Percentiles rank a stretch among this genome's conserved stretches.
These are phyloP conservation scores for Vigna reflexopilosa DNA, from an alignment of 306 rosid species.

Conservation along the genomic window DNA sequence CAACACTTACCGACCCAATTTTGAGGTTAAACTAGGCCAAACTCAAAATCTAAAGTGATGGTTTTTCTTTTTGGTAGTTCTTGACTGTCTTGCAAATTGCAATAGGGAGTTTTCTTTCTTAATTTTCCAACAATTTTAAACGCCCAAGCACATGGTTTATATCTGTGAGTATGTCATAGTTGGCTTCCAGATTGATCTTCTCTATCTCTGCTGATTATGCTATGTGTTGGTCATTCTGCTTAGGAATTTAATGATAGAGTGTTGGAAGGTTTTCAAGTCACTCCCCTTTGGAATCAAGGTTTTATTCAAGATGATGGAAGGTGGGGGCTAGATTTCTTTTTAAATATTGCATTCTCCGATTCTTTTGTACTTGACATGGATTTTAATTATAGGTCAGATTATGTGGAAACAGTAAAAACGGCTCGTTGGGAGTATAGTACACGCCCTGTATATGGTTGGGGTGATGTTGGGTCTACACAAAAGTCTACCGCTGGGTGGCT, in stretches of 20 bases:
- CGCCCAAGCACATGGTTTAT: neutral
- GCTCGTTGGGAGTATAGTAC: constrained; percentile 97
- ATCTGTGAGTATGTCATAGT: neutral
- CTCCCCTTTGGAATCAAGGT: constrained; percentile 95
- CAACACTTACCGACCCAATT: neutral
- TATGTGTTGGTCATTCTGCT: constrained; percentile 32
- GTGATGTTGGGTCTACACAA: constrained; percentile 82
- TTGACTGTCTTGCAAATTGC: neutral
- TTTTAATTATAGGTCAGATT: constrained; percentile 70
- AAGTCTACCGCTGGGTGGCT: constrained; percentile 99
- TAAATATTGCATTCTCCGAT: constrained; percentile 31
- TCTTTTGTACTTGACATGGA: constrained; percentile 36
- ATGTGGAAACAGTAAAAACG: constrained; percentile 76
- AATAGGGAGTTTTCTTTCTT: neutral
- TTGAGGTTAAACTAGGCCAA: neutral
- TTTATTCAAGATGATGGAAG: constrained; percentile 92
- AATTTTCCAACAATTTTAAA: neutral
- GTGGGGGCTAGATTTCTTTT: constrained; percentile 45
- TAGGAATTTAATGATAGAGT: constrained; percentile 85
- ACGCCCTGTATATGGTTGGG: constrained; percentile 93
- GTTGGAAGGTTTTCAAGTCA: constrained; percentile 93
- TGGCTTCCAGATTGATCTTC: constrained; percentile 1
- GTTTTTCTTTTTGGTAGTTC: neutral
- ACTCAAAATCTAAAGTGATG: neutral
- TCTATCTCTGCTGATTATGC: constrained; percentile 14